Evolutionary conservation across 371 early-diverging fungal species (phyloP).

Genomic region (Mortierella sp.): DNA sequence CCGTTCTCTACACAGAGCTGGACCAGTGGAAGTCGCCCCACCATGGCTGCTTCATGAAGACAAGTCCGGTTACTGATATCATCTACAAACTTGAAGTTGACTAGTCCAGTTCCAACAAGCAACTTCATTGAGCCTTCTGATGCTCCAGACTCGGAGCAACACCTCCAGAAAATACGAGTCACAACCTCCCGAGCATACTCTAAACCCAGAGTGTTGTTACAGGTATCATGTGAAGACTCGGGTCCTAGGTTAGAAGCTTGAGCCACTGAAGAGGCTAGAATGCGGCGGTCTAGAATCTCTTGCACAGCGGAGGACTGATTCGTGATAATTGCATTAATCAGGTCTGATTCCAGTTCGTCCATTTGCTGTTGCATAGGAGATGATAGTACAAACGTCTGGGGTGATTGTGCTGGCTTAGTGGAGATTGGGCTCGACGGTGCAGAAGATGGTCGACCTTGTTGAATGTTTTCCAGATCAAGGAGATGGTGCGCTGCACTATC

Average conservation of each 20-base stretch:
- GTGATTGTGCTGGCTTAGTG: conserved; percentile 47
- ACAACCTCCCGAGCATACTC: conserved; percentile 63
- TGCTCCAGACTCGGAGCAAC: conserved; percentile 77
- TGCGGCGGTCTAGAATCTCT: conserved; percentile 72
- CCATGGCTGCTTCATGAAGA: conserved; percentile 91
- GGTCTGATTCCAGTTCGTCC: conserved; percentile 50
- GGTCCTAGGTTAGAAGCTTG: conserved; percentile 1
- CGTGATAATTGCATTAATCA: conserved; percentile 58
- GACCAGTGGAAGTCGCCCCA: conserved; percentile 74
- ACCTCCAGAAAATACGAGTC: conserved; percentile 87
- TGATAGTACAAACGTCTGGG: conserved; percentile 13
- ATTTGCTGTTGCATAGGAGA: conserved; percentile 46
- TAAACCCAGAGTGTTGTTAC: conserved; percentile 8
- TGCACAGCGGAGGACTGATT: conserved; percentile 64
- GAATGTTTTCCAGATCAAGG: conserved; percentile 41
- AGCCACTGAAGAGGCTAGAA: conserved; percentile 10
- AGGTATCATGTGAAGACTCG: not conserved
- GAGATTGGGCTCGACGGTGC: conserved; percentile 41
- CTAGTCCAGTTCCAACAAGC: conserved; percentile 71
- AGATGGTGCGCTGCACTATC: conserved; percentile 77
- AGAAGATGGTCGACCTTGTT: conserved; percentile 57
- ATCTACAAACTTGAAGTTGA: conserved; percentile 85
- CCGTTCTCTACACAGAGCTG: conserved; percentile 70
- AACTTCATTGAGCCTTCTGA: conserved; percentile 66
- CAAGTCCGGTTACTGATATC: conserved; percentile 93